These are phyloP conservation scores for Exophiala alcalophila DNA, from an alignment of 2,329 filamentous ascomycete genomes.

Conservation along the genomic window DNA sequence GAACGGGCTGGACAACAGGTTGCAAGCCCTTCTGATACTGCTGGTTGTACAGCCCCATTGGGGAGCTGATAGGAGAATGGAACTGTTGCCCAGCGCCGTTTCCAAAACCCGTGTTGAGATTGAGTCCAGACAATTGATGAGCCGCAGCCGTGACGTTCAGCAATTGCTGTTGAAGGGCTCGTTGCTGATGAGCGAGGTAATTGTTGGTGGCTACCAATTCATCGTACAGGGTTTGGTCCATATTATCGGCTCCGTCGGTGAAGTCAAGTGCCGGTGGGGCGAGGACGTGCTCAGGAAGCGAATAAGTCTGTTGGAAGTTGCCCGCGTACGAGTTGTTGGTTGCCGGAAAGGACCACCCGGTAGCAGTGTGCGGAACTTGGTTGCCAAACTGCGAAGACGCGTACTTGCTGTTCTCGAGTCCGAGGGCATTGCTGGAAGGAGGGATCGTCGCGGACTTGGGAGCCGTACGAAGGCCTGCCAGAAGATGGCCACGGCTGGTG, in stretches of 20 bases:
- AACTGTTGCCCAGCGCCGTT: constrained; percentile 49
- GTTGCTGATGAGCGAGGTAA: constrained; percentile 90
- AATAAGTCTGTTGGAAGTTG: constrained; percentile 61
- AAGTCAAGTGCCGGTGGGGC: constrained; percentile 79
- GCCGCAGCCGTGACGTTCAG: constrained; percentile 77
- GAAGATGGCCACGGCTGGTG: constrained; percentile 89
- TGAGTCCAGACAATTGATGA: constrained; percentile 77
- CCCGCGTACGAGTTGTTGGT: constrained; percentile 40
- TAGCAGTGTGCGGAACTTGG: constrained; percentile 59
- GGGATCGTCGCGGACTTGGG: constrained; percentile 80
- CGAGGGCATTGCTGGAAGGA: constrained; percentile 56
- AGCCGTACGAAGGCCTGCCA: constrained; percentile 88
- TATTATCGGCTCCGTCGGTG: constrained; percentile 65
- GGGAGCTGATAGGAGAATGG: constrained; percentile 52
- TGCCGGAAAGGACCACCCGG: constrained; percentile 53
- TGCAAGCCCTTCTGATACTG: constrained; percentile 66
- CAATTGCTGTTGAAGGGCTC: constrained; percentile 90
- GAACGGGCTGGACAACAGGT: constrained; percentile 61
- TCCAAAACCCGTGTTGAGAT: constrained; percentile 51
- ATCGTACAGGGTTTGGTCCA: constrained; percentile 83
- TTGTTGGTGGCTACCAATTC: constrained; percentile 88
- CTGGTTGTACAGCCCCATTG: constrained; percentile 61
- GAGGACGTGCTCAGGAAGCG: constrained; percentile 77
- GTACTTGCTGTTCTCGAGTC: constrained; percentile 49
- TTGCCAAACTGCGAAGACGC: constrained; percentile 43